phyloP scores from a whole-genome alignment of 345 rosid species.

The Gossypium longicalyx region DNA sequence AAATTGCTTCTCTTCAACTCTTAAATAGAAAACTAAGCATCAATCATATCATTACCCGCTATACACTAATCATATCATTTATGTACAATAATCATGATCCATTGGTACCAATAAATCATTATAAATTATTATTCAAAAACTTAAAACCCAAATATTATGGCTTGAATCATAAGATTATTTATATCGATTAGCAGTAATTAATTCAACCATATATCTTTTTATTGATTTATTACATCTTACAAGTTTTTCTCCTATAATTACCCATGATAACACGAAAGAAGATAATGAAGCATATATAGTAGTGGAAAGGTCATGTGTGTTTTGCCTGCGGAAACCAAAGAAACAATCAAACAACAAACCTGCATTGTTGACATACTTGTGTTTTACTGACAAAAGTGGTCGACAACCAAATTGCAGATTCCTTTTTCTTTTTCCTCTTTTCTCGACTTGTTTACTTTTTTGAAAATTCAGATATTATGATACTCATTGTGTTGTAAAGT shows the following conservation, averaged over 20 bases:
- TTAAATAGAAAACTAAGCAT: too few species aligned
- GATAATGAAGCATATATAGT: background rate
- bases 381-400: background rate
- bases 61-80: background rate
- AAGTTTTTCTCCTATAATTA: background rate
- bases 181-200: background rate
- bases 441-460: background rate
- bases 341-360: background rate
- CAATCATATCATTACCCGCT: background rate
- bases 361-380: background rate
- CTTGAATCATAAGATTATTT: background rate
- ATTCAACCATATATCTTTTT: background rate
- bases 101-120: background rate
- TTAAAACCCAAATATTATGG: background rate
- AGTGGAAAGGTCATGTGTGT: background rate
- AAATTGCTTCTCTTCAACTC: too few species aligned
- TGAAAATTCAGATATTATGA: background rate
- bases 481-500: too few species aligned
- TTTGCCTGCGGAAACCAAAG: background rate
- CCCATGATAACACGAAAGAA: background rate
- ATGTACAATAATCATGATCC: background rate
- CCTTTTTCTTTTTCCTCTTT: background rate
- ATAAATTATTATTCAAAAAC: background rate
- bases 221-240: background rate
- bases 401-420: background rate